Base-by-base conservation (phyloP, 208 protist species). In the Crithidia expoeki region DNA sequence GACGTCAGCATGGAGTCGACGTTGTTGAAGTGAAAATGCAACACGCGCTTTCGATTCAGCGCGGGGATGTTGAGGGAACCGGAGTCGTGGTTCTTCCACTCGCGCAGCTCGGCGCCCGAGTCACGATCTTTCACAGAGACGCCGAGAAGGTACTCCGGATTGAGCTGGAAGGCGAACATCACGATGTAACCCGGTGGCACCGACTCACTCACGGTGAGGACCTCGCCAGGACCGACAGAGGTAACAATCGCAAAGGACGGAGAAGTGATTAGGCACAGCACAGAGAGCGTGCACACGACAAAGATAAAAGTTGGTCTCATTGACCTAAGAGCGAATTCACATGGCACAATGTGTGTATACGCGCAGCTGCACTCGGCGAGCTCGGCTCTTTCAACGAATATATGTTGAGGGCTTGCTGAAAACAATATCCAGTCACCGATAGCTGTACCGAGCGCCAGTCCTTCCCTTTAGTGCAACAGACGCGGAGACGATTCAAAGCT, bases 11-110 rank as follows among this genome's bases (percentile, higher is more conserved):
- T 56, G 4, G 81, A 79, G 42, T 53, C 10, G 23, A n/a, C 47
- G 73, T 95, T 95, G 63, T 88, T 75, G 28, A 95, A 83, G 34
- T 47, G 52, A 46, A 74, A 68, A 7, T 34, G 23, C 9, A 74
- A 12, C 4, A 33, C 17, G 2, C 50, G 50, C 16, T 32, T 55
- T 28, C 27, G 32, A 0, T 52, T 28, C 11, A 23, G 19, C 9
- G 68, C 12, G 16, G 68, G 34, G 0, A 65, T 19, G 51, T 72
- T 67, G 2, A 68, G 1, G 0, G 14, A 14, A 14, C 68, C 68
- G 0, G 42, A 55, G 2, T 25, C 19, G 21, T 23, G 4, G 38
- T 56, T 52, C 36, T 52, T 53, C 68, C 59, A 61, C 40, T 42
- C 28, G n/a, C 53, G 17, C 51, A 59, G 27, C 21, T 47, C 50